Evolutionary conservation across 192 early-diverging fungal species (phyloP), one percentile per base, ranked within the genome.

Genomic region (Lobosporangium transversale): DNA sequence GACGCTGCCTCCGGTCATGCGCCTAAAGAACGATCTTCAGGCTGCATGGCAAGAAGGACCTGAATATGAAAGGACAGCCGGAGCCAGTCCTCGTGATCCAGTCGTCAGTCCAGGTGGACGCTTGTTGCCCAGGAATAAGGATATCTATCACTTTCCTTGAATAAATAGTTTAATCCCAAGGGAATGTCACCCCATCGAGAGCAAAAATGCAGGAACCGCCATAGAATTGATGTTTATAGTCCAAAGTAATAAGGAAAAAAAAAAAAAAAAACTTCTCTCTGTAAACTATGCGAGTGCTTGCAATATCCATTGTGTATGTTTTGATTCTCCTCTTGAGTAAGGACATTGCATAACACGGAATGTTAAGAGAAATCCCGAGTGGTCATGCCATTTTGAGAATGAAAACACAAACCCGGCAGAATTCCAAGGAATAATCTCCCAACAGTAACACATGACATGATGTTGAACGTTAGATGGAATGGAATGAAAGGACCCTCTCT

Each of bases 111-210:
- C 70, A n/a, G 70, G 70, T 1, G 70, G 70, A 7, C 55, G 70
- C 6, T 35, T 75, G 21, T 44, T 75, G 24, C 62, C 62, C 9
- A 66, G 66, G 58, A 61, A 66, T 23, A 61, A 65, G 33, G 70
- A 75, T 12, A 75, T 66, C 63, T 75, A 43, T 29, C 70, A 75
- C 26, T 75, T 75, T 42, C 70, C 70, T n/a, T n/a, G n/a, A 33
- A 63, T 75, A 66, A 61, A 63, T 66, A 53, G 4, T 18, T 17
- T 24, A 3, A 7, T 24, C 27, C 23, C 3, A 26, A n/a, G n/a
- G n/a, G n/a, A n/a, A n/a, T n/a, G n/a, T n/a, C n/a, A n/a, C n/a
- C n/a, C n/a, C n/a, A n/a, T n/a, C n/a, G n/a, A n/a, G n/a, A n/a
- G n/a, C n/a, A n/a, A n/a, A n/a, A n/a, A n/a, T n/a, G n/a, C n/a